Base-by-base conservation (phyloP, 129 eudicot species). In the Flaveria ramosissima region DNA sequence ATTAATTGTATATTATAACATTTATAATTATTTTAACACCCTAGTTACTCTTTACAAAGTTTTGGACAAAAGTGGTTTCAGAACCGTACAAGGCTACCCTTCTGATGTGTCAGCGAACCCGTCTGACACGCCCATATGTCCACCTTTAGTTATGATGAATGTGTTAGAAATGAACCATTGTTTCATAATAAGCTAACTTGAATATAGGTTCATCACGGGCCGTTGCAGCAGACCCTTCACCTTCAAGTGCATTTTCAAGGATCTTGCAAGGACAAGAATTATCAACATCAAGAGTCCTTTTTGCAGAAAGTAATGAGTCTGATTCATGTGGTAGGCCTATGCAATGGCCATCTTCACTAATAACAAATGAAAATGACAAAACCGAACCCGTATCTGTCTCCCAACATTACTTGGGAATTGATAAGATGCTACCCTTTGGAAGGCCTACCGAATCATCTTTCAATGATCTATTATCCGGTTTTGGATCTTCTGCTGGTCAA, bases 191-290 rank as follows among this genome's bases (percentile, higher is more conserved):
- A 68, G 66, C 30, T 20, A 68, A 53, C 27, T 45, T 46, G 57
- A 27, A 65, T 67, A 43, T 52, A 92, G 98, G 86, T 79, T 83
- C 89, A 26, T 86, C 91, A 41, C 89, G 84, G 72, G 84, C 80
- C 45, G 51, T 62, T 68, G 62, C 86, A 17, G 83, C 73, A 51
- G 97, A 88, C 84, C 97, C 88, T 84, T 86, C 84, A 73, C 94
- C 90, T 42, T 72, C 92, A 45, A 78, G 73, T 85, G 92, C 94
- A 74, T 86, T 91, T 57, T 82, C 85, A 61, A 90, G 89, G 62
- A 74, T 88, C 84, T 86, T 86, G 94, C 97, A 95, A 89, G 92
- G 92, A 86, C 99, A 95, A 39, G 78, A 70, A 77, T 82, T 88
- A 56, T 77, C 91, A 39, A 74, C 88, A 74, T 72, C 88, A 82